Conservation (phyloP, 352 stramenopile genomes). For the Globisporangium solare region DNA sequence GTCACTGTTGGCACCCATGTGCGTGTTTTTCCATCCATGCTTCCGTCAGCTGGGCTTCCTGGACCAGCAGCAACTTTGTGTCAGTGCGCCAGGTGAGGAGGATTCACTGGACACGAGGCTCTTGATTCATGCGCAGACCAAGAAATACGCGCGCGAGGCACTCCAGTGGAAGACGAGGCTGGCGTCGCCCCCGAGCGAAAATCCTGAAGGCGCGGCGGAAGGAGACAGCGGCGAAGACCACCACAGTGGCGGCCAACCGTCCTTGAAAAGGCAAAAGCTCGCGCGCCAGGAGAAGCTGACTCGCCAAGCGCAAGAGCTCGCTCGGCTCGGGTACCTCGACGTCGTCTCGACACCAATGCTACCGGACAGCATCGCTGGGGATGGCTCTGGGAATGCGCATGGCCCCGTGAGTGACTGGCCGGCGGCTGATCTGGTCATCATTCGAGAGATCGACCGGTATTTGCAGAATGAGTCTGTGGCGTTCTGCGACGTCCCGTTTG, state of each 20-base stretch:
- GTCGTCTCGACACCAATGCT: not conserved
- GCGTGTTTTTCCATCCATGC: slow-evolving; percentile 21
- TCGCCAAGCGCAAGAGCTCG: slow-evolving; percentile 14
- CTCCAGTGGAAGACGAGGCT: slow-evolving; percentile 7
- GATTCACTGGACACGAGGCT: not conserved
- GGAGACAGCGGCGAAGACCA: not conserved
- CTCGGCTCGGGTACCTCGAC: slow-evolving; percentile 15
- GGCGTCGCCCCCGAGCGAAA: not conserved
- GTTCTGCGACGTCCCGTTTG: slow-evolving; percentile 17
- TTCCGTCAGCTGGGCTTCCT: slow-evolving; percentile 20
- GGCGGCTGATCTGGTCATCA: slow-evolving; percentile 2
- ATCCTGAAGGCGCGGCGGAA: not conserved
- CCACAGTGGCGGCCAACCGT: no score
- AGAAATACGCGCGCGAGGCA: slow-evolving; percentile 6
- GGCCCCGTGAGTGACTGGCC: slow-evolving; percentile 1
- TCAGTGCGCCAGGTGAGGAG: no score
- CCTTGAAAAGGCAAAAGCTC: slow-evolving; percentile 14
- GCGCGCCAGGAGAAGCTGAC: slow-evolving; percentile 12
- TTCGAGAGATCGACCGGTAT: slow-evolving; percentile 17
- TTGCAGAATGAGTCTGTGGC: slow-evolving; percentile 16
- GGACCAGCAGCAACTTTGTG: not conserved
- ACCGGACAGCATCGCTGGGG: not conserved
- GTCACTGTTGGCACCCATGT: slow-evolving; percentile 7
- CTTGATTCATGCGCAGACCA: slow-evolving; percentile 4
- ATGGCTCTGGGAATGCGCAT: not conserved